A percentile compares a stretch with the other conserved stretches of the same genome.
These are phyloP conservation scores for Metschnikowia peoriensis DNA, from an alignment of 805 yeast genomes.

Conservation along the genomic window DNA sequence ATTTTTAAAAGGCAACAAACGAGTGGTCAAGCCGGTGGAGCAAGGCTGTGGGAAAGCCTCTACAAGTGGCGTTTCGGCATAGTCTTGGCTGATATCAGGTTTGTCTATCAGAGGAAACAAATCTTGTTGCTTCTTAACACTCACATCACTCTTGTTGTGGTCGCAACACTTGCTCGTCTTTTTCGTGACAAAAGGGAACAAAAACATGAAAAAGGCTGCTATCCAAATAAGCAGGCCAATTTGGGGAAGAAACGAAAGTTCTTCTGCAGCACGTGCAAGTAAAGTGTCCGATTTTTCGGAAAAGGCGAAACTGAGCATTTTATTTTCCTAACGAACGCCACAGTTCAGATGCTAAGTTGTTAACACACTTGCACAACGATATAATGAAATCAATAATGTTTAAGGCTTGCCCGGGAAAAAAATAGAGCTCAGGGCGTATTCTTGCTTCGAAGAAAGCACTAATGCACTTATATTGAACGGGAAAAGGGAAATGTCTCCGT, in stretches of 20 bases:
- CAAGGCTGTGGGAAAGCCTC: conserved; percentile 34
- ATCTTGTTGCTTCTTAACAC: neutral
- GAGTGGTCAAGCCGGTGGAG: conserved; percentile 49
- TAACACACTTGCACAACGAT: no score
- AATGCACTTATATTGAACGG: neutral
- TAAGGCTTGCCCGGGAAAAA: no score
- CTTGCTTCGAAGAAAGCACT: no score
- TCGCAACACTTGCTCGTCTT: neutral
- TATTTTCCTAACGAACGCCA: neutral
- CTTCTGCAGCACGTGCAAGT: neutral
- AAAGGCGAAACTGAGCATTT: neutral
- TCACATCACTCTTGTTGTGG: neutral
- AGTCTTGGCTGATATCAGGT: neutral
- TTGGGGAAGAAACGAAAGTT: neutral
- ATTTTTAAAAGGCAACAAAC: conserved; percentile 51
- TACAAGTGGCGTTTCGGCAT: neutral
- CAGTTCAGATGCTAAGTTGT: neutral
- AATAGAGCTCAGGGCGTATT: no score
- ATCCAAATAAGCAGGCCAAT: conserved; percentile 6
- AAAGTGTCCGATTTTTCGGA: neutral
- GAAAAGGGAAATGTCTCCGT: neutral
- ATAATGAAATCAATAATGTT: no score
- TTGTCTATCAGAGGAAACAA: conserved; percentile 17
- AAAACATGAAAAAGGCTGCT: neutral
- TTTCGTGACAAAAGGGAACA: neutral